phyloP scores from a whole-genome alignment of 495 filamentous ascomycete genomes.

The Penicillium dipodomyicola region DNA sequence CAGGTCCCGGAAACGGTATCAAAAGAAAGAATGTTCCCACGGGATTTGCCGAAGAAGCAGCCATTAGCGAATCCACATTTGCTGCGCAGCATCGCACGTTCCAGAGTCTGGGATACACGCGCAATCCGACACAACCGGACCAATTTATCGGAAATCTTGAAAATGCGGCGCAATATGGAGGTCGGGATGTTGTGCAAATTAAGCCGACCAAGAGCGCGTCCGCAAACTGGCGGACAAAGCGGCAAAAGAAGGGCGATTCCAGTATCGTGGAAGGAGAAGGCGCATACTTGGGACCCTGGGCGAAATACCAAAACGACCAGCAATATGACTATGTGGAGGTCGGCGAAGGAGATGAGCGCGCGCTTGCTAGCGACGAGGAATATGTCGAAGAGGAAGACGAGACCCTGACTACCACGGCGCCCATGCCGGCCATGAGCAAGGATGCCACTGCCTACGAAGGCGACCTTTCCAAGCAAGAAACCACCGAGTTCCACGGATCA shows the following conservation, averaged over 20 bases:
- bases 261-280: conserved; percentile 79
- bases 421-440: conserved; percentile 55
- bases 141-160: conserved; percentile 55
- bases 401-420: conserved; percentile 40
- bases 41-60: conserved; percentile 81
- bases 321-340: conserved; percentile 60
- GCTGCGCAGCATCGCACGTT: conserved; percentile 75
- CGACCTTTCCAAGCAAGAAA: conserved; percentile 60
- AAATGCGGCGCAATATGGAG: conserved; percentile 49
- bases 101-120: conserved; percentile 60
- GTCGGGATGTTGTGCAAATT: conserved; percentile 57
- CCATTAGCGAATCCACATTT: conserved; percentile 87
- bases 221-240: conserved; percentile 60
- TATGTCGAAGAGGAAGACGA: conserved; percentile 64
- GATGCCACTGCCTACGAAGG: conserved; percentile 60
- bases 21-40: conserved; percentile 93
- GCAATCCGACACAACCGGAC: conserved; percentile 51
- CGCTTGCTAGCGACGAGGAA: conserved; percentile 74
- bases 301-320: conserved; percentile 68
- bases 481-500: conserved; percentile 83
- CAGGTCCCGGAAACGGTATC: conserved; percentile 53
- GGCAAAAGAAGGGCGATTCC: conserved; percentile 81
- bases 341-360: conserved; percentile 49
- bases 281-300: conserved; percentile 93
- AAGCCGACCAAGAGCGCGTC: conserved; percentile 65